These are phyloP conservation scores for Vitellaria paradoxa DNA, from an alignment of 179 eudicot species.

Conservation along the genomic window DNA sequence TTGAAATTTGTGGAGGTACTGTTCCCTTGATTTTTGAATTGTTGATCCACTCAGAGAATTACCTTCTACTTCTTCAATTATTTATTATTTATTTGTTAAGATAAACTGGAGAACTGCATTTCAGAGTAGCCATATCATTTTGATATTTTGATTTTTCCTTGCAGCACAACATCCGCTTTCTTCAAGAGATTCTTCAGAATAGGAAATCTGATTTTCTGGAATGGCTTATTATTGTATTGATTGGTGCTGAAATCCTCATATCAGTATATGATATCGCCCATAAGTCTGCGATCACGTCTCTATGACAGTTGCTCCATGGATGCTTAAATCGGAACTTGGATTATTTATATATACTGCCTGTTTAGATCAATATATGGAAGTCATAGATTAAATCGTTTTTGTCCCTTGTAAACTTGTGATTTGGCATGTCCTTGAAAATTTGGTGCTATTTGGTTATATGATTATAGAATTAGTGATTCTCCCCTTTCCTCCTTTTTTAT, in stretches of 20 bases:
- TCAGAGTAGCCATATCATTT: neutral
- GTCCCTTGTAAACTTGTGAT: neutral
- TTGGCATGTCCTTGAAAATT: neutral
- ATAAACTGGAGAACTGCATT: conserved; percentile 8
- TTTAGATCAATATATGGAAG: neutral
- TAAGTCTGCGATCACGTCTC: conserved; percentile 33
- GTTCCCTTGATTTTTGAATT: neutral
- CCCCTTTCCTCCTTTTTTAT: neutral
- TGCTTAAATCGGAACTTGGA: neutral
- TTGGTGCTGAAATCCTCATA: conserved; percentile 79
- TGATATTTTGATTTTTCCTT: conserved; percentile 9
- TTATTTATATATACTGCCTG: neutral
- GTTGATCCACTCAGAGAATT: neutral
- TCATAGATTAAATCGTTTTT: neutral
- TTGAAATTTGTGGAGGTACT: conserved; percentile 94
- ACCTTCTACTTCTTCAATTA: neutral
- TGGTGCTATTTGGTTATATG: neutral
- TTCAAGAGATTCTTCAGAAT: conserved; percentile 93
- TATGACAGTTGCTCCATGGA: conserved; percentile 9
- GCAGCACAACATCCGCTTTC: conserved; percentile 96
- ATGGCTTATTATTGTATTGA: conserved; percentile 88
- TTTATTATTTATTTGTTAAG: neutral
- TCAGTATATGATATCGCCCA: conserved; percentile 88
- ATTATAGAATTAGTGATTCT: neutral
- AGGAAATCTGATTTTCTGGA: conserved; percentile 95